Evolutionary conservation across 2,329 filamentous ascomycete genomes (phyloP), one percentile per base, ranked within the genome.

Genomic region (Aurifilum marmelostoma): DNA sequence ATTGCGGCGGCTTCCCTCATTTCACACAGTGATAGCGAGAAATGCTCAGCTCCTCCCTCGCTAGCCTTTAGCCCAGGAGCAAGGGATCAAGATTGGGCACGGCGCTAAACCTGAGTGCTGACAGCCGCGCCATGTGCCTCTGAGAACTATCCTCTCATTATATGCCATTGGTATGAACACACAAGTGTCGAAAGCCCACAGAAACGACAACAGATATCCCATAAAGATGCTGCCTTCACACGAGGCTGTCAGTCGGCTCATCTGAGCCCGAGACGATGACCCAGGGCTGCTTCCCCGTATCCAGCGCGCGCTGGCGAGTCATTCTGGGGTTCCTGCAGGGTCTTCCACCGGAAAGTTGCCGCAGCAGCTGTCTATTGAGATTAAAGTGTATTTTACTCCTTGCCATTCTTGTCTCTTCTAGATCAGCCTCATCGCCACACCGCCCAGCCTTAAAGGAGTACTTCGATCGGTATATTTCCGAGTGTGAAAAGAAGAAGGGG

Each of bases 1-100:
- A 63, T 63, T 63, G 18, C 61, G 41, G 16, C 41, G 47, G 24
- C 61, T 24, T 29, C 41, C 24, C 61, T 63, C 61, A 47, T 62
- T 39, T 62, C 32, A 43, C 39, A 43, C 21, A 27, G 37, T 37
- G 32, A n/a, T 59, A n/a, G 8, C 56, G 14, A 58, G 54, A 58
- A 29, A 29, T 27, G 18, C 54, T 58, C 52, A 56, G 5, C 54
- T 34, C 54, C 47, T 52, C n/a, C 52, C 47, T 52, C n/a, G 54
- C 54, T 34, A 58, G 56, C 9, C 2, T 0, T 37, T 37, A 37
- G 29, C 21, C 21, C 56, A 14, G 11, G 56, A 11, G 18, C 56
- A 29, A 32, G 56, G 29, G 32, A 37, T 59, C 21, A n/a, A 14
- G 32, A 59, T 11, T 37, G 56, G 9, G 56, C 3, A n/a, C 9